Conservation (phyloP, 345 rosid species). For the Balakata baccata region DNA sequence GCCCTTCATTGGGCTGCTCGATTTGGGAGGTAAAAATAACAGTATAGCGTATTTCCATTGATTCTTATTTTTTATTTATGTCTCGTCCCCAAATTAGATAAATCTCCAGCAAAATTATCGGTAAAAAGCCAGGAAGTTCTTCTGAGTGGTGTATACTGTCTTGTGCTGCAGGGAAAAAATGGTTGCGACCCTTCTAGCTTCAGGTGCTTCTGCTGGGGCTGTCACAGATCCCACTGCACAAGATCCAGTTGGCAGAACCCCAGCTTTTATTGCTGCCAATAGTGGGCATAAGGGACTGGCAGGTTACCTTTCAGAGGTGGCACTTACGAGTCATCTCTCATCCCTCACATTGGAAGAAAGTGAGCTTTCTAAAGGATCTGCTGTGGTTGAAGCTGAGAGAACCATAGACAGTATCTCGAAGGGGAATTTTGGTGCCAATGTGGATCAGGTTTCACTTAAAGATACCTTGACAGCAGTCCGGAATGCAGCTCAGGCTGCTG, state of each 20-base stretch:
- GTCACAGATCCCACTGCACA: slow-evolving; percentile 82
- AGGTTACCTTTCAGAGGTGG: slow-evolving; percentile 91
- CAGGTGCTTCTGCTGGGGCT: slow-evolving; percentile 90
- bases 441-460: slow-evolving; percentile 68
- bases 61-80: background rate
- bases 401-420: slow-evolving; percentile 51
- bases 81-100: background rate
- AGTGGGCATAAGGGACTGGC: slow-evolving; percentile 90
- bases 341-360: slow-evolving; percentile 80
- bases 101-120: background rate
- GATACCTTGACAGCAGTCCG: slow-evolving; percentile 82
- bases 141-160: slow-evolving; percentile 2
- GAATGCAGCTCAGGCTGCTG: slow-evolving; percentile 89
- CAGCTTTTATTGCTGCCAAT: slow-evolving; percentile 75
- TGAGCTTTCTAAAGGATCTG: slow-evolving; percentile 62
- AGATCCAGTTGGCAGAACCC: slow-evolving; percentile 73
- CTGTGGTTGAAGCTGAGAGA: slow-evolving; percentile 70
- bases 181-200: slow-evolving; percentile 89
- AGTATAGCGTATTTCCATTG: background rate
- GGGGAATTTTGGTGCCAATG: slow-evolving; percentile 29
- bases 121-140: slow-evolving; percentile 17
- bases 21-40: slow-evolving; percentile 68
- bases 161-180: slow-evolving; percentile 70
- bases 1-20: slow-evolving; percentile 99
- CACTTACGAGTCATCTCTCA: slow-evolving; percentile 83